Conservation (phyloP, 1,284 basidiomycete genomes). For the Amylostereum chailletii region DNA sequence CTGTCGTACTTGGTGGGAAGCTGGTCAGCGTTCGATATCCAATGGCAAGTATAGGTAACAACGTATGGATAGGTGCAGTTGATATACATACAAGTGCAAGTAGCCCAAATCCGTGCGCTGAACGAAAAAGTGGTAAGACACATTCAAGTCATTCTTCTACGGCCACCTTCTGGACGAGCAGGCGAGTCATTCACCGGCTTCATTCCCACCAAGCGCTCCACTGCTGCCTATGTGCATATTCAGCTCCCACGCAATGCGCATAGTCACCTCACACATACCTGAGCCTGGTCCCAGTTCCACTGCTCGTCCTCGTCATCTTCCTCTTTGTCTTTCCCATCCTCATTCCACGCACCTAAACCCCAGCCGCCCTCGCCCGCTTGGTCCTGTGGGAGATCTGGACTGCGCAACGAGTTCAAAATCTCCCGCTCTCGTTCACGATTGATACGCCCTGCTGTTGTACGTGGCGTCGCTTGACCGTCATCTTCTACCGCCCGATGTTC, state of each 20-base stretch:
- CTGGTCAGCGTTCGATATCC: too few relatives aligned
- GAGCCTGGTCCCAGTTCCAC: conserved; percentile 58
- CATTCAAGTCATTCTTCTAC: neutral
- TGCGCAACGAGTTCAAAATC: conserved; percentile 50
- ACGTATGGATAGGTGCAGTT: too few relatives aligned
- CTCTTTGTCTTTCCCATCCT: conserved; percentile 26
- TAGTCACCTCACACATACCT: conserved; percentile 28
- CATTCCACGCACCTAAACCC: conserved; percentile 52
- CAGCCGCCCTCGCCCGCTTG: conserved; percentile 51
- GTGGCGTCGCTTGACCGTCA: conserved; percentile 45
- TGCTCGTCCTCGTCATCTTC: conserved; percentile 24
- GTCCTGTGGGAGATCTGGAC: conserved; percentile 33
- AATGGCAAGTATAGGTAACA: too few relatives aligned
- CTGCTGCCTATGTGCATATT: conserved; percentile 32
- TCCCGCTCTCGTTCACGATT: conserved; percentile 43
- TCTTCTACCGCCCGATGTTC: conserved; percentile 17
- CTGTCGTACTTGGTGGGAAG: too few relatives aligned
- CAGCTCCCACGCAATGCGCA: neutral
- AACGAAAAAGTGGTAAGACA: neutral
- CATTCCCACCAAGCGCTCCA: conserved; percentile 62
- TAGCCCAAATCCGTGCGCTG: neutral
- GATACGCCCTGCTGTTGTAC: conserved; percentile 19
- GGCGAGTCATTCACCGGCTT: conserved; percentile 12
- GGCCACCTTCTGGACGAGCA: neutral
- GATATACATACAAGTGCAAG: too few relatives aligned